Evolutionary conservation across 2,329 filamentous ascomycete genomes (phyloP), one percentile per base, ranked within the genome.

Genomic region (Simplicillium aogashimaense): DNA sequence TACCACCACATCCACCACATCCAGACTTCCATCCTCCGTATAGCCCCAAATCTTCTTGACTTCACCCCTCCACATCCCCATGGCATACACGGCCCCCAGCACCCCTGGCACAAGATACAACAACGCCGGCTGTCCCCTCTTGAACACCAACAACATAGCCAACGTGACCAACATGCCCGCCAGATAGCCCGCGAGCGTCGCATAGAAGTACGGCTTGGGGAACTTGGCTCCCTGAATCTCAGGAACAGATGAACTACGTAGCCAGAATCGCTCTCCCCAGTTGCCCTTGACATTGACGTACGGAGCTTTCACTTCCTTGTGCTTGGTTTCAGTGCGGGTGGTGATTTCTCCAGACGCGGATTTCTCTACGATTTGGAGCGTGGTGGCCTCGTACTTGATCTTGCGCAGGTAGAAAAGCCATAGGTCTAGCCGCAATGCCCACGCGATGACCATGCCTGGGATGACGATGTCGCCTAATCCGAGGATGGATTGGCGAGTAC

Each of bases 401-500:
- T 85, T 80, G 31, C 70, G 70, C 29, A 83, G 69, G 55, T 97
- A 97, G 64, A 84, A 80, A 40, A 87, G 70, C 65, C 86, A 92
- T 7, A 95, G 70, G 55, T 98, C 90, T 51, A 94, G 95, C n/a
- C 90, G 79, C 17, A 98, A 69, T 2, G 89, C 86, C 33, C 95
- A 73, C 2, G 78, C 86, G 46, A 97, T 83, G 63, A 95, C 81
- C 53, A 97, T 87, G 8, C 90, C 92, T 0, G 90, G 90, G 3
- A 98, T 70, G 2, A 95, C 85, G 43, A 98, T 85, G 55, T 98
- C 90, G n/a, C 90, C 90, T 0, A 97, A 72, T 0, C 90, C 90
- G 7, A 98, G 78, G 74, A 97, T 94, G 39, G 86, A 76, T 20
- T 68, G 64, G 17, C 81, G 79, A n/a, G 74, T 72, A 2, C 84